These are phyloP conservation scores for Pyrenochaeta sp. DNA, from an alignment of 2,329 filamentous ascomycete species.

Conservation along the genomic window DNA sequence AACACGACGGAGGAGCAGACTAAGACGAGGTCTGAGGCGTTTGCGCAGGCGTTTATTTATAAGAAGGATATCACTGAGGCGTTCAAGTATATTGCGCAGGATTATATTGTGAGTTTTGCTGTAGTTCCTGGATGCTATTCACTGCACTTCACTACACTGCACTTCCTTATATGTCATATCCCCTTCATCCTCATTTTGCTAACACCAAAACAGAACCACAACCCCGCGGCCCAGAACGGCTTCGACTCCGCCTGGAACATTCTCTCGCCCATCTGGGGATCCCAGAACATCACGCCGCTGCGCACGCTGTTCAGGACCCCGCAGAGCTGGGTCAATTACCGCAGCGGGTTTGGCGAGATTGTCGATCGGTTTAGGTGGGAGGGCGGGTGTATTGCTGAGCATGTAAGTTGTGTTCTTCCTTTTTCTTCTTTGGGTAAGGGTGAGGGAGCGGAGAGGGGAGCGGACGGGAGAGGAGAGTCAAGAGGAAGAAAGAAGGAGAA, in stretches of 20 bases:
- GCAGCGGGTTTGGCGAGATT: constrained; percentile 27
- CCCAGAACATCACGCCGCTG: constrained; percentile 30
- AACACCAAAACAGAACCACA: constrained; percentile 34
- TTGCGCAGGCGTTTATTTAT: constrained; percentile 39
- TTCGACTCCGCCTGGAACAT: constrained; percentile 38
- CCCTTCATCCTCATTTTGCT: too few relatives aligned
- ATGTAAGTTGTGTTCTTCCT: constrained; percentile 27
- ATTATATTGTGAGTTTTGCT: constrained; percentile 33
- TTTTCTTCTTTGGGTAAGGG: neutral
- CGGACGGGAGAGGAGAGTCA: too few relatives aligned
- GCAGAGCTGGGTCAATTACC: constrained; percentile 39
- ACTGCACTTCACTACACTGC: too few relatives aligned
- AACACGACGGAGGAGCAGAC: constrained; percentile 20
- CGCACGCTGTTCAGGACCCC: constrained; percentile 27
- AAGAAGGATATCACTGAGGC: constrained; percentile 37
- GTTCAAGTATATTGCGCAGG: constrained; percentile 33
- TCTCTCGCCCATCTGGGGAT: constrained; percentile 31
- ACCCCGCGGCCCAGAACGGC: constrained; percentile 35
- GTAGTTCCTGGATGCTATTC: neutral
- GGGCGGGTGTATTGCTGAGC: constrained; percentile 41
- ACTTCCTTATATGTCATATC: too few relatives aligned
- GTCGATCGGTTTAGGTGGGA: constrained; percentile 43
- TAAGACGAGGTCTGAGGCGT: constrained; percentile 23
- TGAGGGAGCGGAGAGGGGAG: neutral
- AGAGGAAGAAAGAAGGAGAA: too few relatives aligned